A percentile compares a stretch with the other conserved stretches of the same genome.
phyloP scores from a whole-genome alignment of 2,329 filamentous ascomycete species.

The Fusarium graminum region DNA sequence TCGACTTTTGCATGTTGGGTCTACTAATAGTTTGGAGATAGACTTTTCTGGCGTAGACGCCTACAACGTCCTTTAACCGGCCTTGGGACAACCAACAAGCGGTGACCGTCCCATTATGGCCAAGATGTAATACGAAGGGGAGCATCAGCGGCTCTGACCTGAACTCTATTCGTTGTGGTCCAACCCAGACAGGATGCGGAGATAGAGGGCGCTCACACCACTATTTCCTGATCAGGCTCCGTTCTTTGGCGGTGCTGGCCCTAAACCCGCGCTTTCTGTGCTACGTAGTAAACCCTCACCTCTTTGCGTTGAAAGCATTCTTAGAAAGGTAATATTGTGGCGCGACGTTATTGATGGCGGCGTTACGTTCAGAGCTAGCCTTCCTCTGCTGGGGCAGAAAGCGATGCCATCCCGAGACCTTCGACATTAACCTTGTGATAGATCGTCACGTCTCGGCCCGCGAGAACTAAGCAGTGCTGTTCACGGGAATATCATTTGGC shows the following conservation, averaged over 20 bases:
- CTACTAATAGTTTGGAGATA: conserved; percentile 16
- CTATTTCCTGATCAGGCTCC: conserved; percentile 16
- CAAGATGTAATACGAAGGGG: conserved; percentile 7
- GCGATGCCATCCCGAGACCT: conserved; percentile 3
- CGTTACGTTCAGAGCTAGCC: conserved; percentile 13
- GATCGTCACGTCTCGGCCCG: neutral
- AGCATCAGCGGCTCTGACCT: conserved; percentile 35
- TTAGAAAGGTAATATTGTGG: conserved; percentile 29
- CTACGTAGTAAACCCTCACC: neutral
- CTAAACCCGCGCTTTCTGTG: neutral
- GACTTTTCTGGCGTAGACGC: conserved; percentile 32
- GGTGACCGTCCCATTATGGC: conserved; percentile 14
- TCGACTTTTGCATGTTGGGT: neutral
- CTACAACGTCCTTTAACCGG: conserved; percentile 36
- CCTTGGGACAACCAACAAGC: neutral
- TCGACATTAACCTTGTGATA: neutral
- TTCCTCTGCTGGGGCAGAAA: neutral
- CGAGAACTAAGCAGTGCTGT: neutral
- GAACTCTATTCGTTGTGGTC: conserved; percentile 26
- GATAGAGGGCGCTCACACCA: conserved; percentile 16
- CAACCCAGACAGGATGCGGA: conserved; percentile 13
- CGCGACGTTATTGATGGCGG: conserved; percentile 33
- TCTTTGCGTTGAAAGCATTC: conserved; percentile 4
- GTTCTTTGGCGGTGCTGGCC: conserved; percentile 11
- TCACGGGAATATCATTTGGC: neutral